Base-by-base conservation (phyloP, 139 green algal genomes). In the Limnomonas spitsbergensis region DNA sequence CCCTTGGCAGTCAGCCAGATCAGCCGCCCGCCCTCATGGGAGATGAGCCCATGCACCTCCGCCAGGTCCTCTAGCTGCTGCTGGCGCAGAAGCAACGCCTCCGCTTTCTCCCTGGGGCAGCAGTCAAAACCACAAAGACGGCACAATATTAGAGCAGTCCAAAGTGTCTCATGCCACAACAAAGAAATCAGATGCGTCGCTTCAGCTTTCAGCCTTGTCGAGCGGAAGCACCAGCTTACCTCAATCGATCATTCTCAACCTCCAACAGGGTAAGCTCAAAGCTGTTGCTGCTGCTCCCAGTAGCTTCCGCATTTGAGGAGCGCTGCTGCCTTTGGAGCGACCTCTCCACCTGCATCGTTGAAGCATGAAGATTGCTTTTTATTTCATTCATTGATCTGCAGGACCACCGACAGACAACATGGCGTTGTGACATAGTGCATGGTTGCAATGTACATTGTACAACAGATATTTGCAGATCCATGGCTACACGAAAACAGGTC, bases 191-290 rank as follows among this genome's bases (percentile, higher is more conserved):
- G n/a, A n/a, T n/a, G n/a, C n/a, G n/a, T n/a, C n/a, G n/a, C n/a
- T n/a, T n/a, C n/a, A n/a, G n/a, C n/a, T n/a, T n/a, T n/a, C n/a
- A n/a, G n/a, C n/a, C n/a, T n/a, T n/a, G n/a, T n/a, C n/a, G n/a
- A n/a, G n/a, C n/a, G n/a, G n/a, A n/a, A n/a, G n/a, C n/a, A n/a
- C n/a, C n/a, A n/a, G 35, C 71, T 0, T n/a, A 83, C 80, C 81
- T 40, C 26, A 86, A n/a, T 29, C 77, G 72, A 29, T 80, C 77
- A 53, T 82, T 86, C 52, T 86, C 81, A 40, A 74, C 75, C 53
- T 83, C 77, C 24, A 82, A 68, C 6, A 72, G 31, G 1, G 81
- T 73, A 2, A 86, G 66, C 31, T 73, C 42, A 0, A 61, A 31
- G 0, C 4, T 47, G 67, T 80, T 73, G 52, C 68, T 72, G 20